Evolutionary conservation across 2,329 filamentous ascomycete genomes (phyloP).

Genomic region (Diaporthe helianthi): DNA sequence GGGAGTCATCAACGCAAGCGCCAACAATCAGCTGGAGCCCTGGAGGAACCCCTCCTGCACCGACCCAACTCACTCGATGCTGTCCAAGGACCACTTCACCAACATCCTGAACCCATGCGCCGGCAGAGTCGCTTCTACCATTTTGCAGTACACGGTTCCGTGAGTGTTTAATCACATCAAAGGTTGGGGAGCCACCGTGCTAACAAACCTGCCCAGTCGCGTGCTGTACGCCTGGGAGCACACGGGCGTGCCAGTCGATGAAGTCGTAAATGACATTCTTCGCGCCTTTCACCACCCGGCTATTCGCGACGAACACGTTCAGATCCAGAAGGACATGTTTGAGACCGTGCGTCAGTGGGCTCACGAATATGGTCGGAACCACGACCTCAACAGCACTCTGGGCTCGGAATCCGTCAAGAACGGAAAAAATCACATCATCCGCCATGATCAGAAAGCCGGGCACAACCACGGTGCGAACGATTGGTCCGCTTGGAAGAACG

Average conservation of each 20-base stretch:
- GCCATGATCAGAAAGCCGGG: constrained; percentile 42
- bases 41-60: constrained; percentile 79
- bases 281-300: constrained; percentile 91
- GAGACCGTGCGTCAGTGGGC: constrained; percentile 84
- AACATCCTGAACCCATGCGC: constrained; percentile 80
- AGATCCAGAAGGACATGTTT: constrained; percentile 91
- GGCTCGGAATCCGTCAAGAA: constrained; percentile 82
- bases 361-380: constrained; percentile 69
- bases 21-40: constrained; percentile 77
- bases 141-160: constrained; percentile 87
- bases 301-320: constrained; percentile 74
- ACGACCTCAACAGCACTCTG: constrained; percentile 76
- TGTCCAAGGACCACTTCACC: constrained; percentile 85
- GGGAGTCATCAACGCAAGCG: constrained; percentile 70
- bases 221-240: constrained; percentile 95
- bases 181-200: constrained; percentile 1
- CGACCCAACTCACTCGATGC: constrained; percentile 82
- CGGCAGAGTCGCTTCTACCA: constrained; percentile 74
- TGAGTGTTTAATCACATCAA: constrained; percentile 47
- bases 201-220: constrained; percentile 56
- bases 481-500: constrained; percentile 49
- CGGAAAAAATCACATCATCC: constrained; percentile 78
- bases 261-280: constrained; percentile 82
- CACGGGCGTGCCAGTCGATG: constrained; percentile 78
- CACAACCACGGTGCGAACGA: constrained; percentile 39